Evolutionary conservation across 306 rosid species (phyloP), one percentile per base, ranked within the genome.

Genomic region (Trifolium dubium): DNA sequence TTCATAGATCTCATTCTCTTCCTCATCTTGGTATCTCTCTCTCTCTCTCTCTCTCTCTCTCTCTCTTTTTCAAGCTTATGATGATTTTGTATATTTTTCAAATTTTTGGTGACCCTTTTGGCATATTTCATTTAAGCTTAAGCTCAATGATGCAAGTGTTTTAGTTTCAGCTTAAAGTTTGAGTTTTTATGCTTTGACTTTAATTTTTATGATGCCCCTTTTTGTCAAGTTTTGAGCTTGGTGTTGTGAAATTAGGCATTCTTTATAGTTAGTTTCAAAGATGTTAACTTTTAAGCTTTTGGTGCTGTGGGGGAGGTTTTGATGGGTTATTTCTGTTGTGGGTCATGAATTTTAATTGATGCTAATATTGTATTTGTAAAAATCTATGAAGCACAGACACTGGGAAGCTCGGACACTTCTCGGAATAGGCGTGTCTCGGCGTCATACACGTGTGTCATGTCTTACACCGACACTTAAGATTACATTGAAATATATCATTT

Each of bases 1-100:
- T 71, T 72, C 40, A 58, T 75, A 85, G 88, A 82, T 85, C 88
- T 81, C 69, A 64, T 64, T 51, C 58, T 14, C 4, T 5, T 23
- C 13, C 12, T 55, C 62, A 11, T 62, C 55, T 66, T 17, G 69
- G 69, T 64, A 64, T 64, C 10, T 72, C 68, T 68, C 66, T 65
- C 10, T 56, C 12, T 34, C 1, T 59, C 2, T 37, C 39, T 8
- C 15, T 41, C 32, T 78, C 61, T 28, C 15, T 59, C 28, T 74
- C 34, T 59, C 8, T 31, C 17, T 31, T 10, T 68, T 6, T 69
- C 31, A 41, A 74, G 56, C 58, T 74, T 75, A 9, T 44, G 39
- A 59, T 51, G 39, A 59, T 51, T 44, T 4, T 34, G 4, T 14
- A 2, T 0, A 32, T 0, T 58, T 18, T 67, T 10, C 0, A 10